Base-by-base conservation (phyloP, 202 grass and related monocot genomes). In the Dendrocalamus latiflorus region DNA sequence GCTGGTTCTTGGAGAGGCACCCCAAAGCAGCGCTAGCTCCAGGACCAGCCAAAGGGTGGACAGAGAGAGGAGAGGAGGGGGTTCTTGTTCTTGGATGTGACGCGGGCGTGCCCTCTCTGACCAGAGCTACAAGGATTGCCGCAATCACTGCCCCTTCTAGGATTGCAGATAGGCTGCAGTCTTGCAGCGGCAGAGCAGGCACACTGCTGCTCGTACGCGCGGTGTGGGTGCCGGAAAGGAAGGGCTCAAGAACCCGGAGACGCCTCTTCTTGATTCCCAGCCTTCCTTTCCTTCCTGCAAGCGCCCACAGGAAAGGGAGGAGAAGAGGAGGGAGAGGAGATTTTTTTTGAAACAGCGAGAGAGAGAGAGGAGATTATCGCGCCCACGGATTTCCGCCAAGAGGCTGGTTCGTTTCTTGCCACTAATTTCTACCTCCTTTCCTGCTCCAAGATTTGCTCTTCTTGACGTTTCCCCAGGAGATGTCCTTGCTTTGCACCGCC, bases 331-430 rank as follows among this genome's bases (percentile, higher is more conserved):
- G 30, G 33, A 36, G 20, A 36, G 61, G 9, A 34, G 33, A 2
- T 34, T 5, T 34, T 34, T 34, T 34, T 34, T 34, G 33, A 34
- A 34, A 34, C 33, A 34, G 33, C 7, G 18, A 11, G n/a, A 34
- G 8, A 12, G 9, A 21, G 74, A 13, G 51, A 13, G 43, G 4
- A 41, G 30, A 15, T 59, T 74, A 20, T 15, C 25, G 24, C 70
- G 77, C 71, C 72, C 39, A 37, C 56, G 48, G 77, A 64, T 77
- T 85, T 82, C 72, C 51, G 58, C 73, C 83, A 8, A 62, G 15
- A 83, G 83, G 84, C 77, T 62, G 41, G 88, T 72, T 70, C 59
- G 77, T 81, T 18, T 80, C 75, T 13, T 14, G 4, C 25, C 25
- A 4, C 48, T 26, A 6, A 66, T 74, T 30, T 9, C n/a, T 8